Base-by-base conservation (phyloP, 352 stramenopile species). In the Phytophthora syringae region DNA sequence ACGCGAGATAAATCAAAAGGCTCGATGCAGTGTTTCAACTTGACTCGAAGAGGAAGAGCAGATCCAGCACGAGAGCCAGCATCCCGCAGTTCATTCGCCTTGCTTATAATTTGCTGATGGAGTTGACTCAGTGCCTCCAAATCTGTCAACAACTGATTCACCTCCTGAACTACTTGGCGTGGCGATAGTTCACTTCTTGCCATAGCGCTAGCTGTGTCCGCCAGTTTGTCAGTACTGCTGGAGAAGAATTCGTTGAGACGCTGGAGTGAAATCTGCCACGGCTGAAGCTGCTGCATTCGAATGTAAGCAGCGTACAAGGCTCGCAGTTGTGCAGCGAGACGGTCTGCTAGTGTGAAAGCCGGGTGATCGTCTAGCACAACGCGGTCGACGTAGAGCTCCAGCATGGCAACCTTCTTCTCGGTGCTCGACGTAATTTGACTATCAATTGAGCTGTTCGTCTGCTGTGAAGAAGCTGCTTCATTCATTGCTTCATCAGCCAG, bases 331-430 rank as follows among this genome's bases (percentile, higher is more conserved):
- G 80, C 74, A 20, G 74, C 61, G n/a, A 94, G 48, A 42, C 84
- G 74, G 34, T 96, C 90, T 22, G 78, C 74, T 1, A 92, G 60
- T 21, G 73, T 60, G 54, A 96, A 95, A 5, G 68, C 62, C 3
- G 54, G 72, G 58, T 97, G 84, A 51, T 97, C 90, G 32, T 95
- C 82, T 15, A 97, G 72, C 24, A 89, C 76, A 44, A 96, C 57
- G 2, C 65, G 68, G 37, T 86, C 74, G 9, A 94, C 63, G 11
- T 59, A 72, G 44, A 94, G 64, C 53, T 92, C 76, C 18, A 92
- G 67, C 42, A 72, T 55, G 7, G 62, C 62, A 55, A 69, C 5
- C 42, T 49, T 64, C 24, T 53, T 44, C n/a, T 32, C 22, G 13
- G 15, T 9, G 6, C 21, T 62, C 7, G 28, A 2, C 4, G 37